phyloP scores from a whole-genome alignment of 2,329 filamentous ascomycete species.

The Geoglossum cookeanum region DNA sequence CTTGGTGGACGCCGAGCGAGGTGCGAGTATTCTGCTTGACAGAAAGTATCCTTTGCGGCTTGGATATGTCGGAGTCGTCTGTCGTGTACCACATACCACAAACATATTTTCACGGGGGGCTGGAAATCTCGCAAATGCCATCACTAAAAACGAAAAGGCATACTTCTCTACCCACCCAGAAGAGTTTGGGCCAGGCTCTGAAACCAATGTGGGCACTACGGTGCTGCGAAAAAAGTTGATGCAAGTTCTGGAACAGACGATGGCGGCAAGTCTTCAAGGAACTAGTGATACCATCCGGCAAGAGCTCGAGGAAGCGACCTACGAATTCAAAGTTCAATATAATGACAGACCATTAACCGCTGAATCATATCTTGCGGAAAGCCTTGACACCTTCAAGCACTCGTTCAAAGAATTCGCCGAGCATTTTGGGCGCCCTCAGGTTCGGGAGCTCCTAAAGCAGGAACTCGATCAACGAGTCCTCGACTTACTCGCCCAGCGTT shows the following conservation, averaged over 20 bases:
- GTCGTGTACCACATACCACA: slow-evolving; percentile 49
- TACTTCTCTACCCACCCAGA: slow-evolving; percentile 71
- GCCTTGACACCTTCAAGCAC: slow-evolving; percentile 90
- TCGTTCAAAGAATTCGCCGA: slow-evolving; percentile 90
- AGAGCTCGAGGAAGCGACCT: slow-evolving; percentile 89
- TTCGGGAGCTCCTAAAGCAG: slow-evolving; percentile 73
- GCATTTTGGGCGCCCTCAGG: slow-evolving; percentile 72
- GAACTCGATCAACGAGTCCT: slow-evolving; percentile 90
- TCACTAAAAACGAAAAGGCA: slow-evolving; percentile 70
- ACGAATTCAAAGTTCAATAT: slow-evolving; percentile 99
- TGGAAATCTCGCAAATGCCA: slow-evolving; percentile 59
- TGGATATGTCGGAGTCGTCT: slow-evolving; percentile 90
- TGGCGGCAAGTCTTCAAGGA: slow-evolving; percentile 77
- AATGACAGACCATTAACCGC: slow-evolving; percentile 89
- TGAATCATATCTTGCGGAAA: slow-evolving; percentile 91
- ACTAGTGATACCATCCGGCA: slow-evolving; percentile 87
- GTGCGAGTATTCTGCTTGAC: slow-evolving; percentile 61
- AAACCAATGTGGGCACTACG: slow-evolving; percentile 62
- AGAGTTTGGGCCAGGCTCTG: slow-evolving; percentile 56
- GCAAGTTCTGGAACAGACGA: slow-evolving; percentile 89
- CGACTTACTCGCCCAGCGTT: slow-evolving; percentile 77
- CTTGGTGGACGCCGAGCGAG: slow-evolving; percentile 67
- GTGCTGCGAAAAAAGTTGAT: slow-evolving; percentile 89
- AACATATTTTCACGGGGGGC: slow-evolving; percentile 71
- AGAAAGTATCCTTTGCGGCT: slow-evolving; percentile 87